Base-by-base conservation (phyloP, 257 asterid species). In the Petunia axillaris region DNA sequence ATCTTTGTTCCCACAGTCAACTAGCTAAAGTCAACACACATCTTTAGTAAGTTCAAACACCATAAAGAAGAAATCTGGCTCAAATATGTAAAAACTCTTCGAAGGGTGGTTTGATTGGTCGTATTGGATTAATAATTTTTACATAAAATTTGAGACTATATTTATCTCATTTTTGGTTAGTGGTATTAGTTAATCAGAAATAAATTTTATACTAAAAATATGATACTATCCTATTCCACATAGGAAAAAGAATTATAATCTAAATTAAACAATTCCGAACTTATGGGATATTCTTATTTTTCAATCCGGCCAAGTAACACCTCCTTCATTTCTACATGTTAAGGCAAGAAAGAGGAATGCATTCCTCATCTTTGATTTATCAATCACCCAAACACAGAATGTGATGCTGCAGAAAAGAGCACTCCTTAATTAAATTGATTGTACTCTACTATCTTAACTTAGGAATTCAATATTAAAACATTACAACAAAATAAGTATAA, bases 321-420 rank as follows among this genome's bases (percentile, higher is more conserved):
- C 25, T 25, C 25, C 25, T 25, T 71, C 39, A 71, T 50, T 35
- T 71, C 77, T 48, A 11, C 40, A 57, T 71, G 11, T 16, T 41
- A 40, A 11, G 77, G 77, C 37, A 15, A 35, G 25, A 71, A 71
- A 71, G 60, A 35, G 25, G 44, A 71, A n/a, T 48, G 35, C 60
- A 48, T 25, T 48, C 60, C 60, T 50, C 25, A 48, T 60, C 60
- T 71, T 71, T 48, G 77, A 71, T 71, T 50, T 48, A 48, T 35
- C 44, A 25, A 48, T 48, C 46, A 71, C 25, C 62, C 46, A 50
- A 71, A 48, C 35, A 5, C 59, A 71, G 60, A 46, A 35, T 48
- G 62, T 37, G 60, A 50, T 35, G 77, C 77, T 73, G 62, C 77
- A 73, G 77, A 73, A 71, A 73, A 73, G 36, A 73, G 46, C 77